These are phyloP conservation scores for Salvia hispanica DNA, from an alignment of 257 asterid species.

Conservation along the genomic window DNA sequence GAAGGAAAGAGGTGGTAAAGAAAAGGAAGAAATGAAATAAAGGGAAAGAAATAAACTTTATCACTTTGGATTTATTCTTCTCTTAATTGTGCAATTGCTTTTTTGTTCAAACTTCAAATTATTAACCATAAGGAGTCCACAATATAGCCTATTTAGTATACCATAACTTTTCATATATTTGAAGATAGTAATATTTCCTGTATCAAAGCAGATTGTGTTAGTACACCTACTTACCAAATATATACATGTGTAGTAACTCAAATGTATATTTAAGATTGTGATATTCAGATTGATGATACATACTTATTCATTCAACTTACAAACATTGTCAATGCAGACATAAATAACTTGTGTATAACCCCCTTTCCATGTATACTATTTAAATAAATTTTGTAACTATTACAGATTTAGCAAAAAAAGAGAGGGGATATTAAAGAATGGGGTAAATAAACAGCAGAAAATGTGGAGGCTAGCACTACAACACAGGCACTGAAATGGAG, in stretches of 20 bases:
- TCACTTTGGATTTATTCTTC: constrained; percentile 28
- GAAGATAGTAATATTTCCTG: too few relatives aligned
- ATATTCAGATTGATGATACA: too few relatives aligned
- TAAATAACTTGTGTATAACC: constrained; percentile 33
- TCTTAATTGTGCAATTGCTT: constrained; percentile 1
- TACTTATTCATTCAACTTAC: too few relatives aligned
- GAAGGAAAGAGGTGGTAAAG: background rate
- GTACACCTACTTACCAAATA: too few relatives aligned
- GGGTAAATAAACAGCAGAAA: constrained; percentile 16
- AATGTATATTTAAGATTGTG: too few relatives aligned
- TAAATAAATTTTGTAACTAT: constrained; percentile 41
- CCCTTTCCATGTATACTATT: constrained; percentile 37
- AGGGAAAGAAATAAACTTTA: background rate
- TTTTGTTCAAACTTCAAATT: constrained; percentile 25
- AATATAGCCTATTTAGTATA: background rate
- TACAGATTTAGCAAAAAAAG: constrained; percentile 27
- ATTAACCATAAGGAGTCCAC: background rate
- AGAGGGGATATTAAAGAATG: constrained; percentile 35
- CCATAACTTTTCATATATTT: too few relatives aligned
- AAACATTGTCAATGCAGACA: background rate
- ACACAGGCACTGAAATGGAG: constrained; percentile 78
- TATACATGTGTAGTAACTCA: too few relatives aligned
- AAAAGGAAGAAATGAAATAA: background rate
- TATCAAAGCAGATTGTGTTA: too few relatives aligned
- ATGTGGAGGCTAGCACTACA: constrained; percentile 51